Percentiles rank a stretch among this genome's conserved stretches.
Conservation (phyloP, 495 filamentous ascomycete species). For the Penicillium herquei region DNA sequence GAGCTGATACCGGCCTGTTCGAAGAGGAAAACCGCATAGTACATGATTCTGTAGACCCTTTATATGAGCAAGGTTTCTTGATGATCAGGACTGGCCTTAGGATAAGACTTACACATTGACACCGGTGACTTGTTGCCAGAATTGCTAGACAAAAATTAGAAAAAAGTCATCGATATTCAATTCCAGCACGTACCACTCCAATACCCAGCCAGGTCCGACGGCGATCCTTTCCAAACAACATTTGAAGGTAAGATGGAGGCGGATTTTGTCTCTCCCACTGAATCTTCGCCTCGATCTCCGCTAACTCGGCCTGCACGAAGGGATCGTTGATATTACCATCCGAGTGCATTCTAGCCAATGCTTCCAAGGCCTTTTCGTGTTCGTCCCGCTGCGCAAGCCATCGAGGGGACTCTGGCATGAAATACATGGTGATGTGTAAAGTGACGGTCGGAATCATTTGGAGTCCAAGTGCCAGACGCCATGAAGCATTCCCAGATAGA, state of each 20-base stretch:
- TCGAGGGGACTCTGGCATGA: conserved; percentile 69
- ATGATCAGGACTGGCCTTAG: not conserved
- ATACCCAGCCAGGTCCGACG: conserved; percentile 32
- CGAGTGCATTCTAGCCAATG: conserved; percentile 65
- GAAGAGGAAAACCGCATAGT: conserved; percentile 29
- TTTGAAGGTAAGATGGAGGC: conserved; percentile 20
- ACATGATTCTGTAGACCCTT: conserved; percentile 23
- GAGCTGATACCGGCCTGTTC: conserved; percentile 22
- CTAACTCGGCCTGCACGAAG: conserved; percentile 67
- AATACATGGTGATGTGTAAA: conserved; percentile 62
- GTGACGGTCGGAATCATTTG: conserved; percentile 66
- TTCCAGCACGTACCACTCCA: conserved; percentile 20
- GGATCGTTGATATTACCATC: conserved; percentile 63
- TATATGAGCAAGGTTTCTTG: no score
- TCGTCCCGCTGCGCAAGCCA: conserved; percentile 72
- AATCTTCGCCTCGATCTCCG: conserved; percentile 59
- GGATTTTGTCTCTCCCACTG: conserved; percentile 20
- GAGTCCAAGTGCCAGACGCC: conserved; percentile 69
- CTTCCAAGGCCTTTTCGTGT: conserved; percentile 63
- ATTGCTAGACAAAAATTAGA: conserved; percentile 15
- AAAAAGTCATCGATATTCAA: not conserved
- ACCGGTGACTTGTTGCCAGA: conserved; percentile 31
- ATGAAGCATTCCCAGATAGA: conserved; percentile 49
- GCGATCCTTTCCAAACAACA: conserved; percentile 25
- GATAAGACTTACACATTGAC: conserved; percentile 25